These are phyloP conservation scores for Phytophthora palmivora DNA, from an alignment of 352 stramenopile genomes.

Conservation along the genomic window DNA sequence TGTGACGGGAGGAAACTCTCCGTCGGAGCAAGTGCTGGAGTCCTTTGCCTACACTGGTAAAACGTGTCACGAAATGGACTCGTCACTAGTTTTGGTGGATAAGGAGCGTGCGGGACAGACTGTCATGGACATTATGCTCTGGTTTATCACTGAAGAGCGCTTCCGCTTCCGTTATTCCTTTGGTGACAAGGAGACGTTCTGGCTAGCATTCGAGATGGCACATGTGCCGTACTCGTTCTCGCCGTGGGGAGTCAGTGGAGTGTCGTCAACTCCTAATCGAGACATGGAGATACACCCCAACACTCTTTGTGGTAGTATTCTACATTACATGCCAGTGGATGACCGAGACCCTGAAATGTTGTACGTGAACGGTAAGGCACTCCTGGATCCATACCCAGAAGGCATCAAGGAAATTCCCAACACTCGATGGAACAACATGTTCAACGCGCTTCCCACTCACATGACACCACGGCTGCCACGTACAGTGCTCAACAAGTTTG, in stretches of 20 bases:
- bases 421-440: slow-evolving; percentile 34
- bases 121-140: slow-evolving; percentile 30
- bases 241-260: slow-evolving; percentile 28
- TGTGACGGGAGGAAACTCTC: slow-evolving; percentile 13
- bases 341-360: slow-evolving; percentile 23
- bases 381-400: slow-evolving; percentile 29
- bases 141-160: slow-evolving; percentile 35
- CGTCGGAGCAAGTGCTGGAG: slow-evolving; percentile 13
- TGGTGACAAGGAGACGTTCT: slow-evolving; percentile 37
- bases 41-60: slow-evolving; percentile 30
- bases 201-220: slow-evolving; percentile 28
- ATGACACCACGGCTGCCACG: slow-evolving; percentile 31
- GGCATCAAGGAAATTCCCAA: slow-evolving; percentile 18
- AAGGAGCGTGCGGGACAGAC: slow-evolving; percentile 21
- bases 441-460: slow-evolving; percentile 25
- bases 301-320: slow-evolving; percentile 32
- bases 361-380: slow-evolving; percentile 34
- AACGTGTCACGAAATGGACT: slow-evolving; percentile 36
- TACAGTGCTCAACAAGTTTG: slow-evolving; percentile 9
- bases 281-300: slow-evolving; percentile 31
- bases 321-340: slow-evolving; percentile 29
- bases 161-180: slow-evolving; percentile 35
- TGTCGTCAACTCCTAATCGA: slow-evolving; percentile 26
- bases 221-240: slow-evolving; percentile 31
- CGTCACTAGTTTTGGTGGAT: slow-evolving; percentile 27